Evolutionary conservation across 2,329 filamentous ascomycete genomes (phyloP), one percentile per base, ranked within the genome.

Genomic region (Ilyonectria mors-panacis): DNA sequence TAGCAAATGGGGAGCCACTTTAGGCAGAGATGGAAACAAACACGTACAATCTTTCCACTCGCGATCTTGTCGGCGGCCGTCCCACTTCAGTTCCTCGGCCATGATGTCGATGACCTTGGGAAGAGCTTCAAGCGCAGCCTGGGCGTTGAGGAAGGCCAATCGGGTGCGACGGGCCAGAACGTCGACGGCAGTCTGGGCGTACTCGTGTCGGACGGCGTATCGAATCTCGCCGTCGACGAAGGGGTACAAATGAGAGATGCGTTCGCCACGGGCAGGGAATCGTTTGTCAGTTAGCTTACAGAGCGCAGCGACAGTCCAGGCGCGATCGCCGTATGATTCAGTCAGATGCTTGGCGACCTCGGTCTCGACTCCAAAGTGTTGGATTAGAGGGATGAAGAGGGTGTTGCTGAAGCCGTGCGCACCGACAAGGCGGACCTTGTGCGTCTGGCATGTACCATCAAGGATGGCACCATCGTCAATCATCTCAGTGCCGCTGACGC

Each of bases 341-440:
- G 92, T 92, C 37, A 98, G 87, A 81, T 98, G 94, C 83, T 94
- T 93, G 50, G 95, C 95, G 21, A 98, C 93, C 75, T 97, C 94
- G 19, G 94, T 97, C 81, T 97, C 95, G 63, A 98, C 84, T 70
- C 94, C 94, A 78, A 94, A 97, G 83, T 97, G 93, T 81, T 98
- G 94, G 78, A 97, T 96, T 39, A 98, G 85, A 81, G 95, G 95
- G 85, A 98, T 97, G 84, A 97, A 97, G 26, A 98, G 89, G 2
- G 94, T 87, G 82, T 94, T 94, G 81, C 92, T 94, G 84, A 91
- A 97, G 61, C 94, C 94, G 79, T 97, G 94, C 12, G 94, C 93
- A 73, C 94, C 94, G 66, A 96, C 86, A 37, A 97, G 85, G 61
- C 93, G 91, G 59, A 97, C 91, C 74, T 92, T 89, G 80, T 96